These are phyloP conservation scores for Boletales sp. DNA, from an alignment of 768 basidiomycete species.

Conservation along the genomic window DNA sequence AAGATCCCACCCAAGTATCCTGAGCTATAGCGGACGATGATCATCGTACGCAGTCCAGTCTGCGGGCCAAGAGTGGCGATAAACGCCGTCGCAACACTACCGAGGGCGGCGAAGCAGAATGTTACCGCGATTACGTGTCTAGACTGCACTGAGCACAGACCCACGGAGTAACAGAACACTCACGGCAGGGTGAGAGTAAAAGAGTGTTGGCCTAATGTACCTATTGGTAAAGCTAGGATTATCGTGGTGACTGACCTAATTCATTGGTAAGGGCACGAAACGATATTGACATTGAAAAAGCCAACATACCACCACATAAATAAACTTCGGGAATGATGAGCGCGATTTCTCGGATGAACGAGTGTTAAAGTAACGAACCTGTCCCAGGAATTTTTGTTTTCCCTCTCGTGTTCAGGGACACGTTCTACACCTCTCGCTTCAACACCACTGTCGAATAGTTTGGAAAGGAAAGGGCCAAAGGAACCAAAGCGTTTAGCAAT, in stretches of 20 bases:
- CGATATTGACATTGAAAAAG: neutral
- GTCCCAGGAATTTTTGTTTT: conserved; percentile 42
- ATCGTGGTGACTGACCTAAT: conserved; percentile 46
- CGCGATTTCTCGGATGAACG: neutral
- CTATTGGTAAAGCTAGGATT: conserved; percentile 47
- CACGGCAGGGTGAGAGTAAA: conserved; percentile 46
- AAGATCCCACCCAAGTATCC: conserved; percentile 49
- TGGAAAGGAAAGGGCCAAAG: conserved; percentile 31
- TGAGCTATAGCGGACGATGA: conserved; percentile 45
- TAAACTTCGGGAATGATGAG: conserved; percentile 26
- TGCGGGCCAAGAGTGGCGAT: conserved; percentile 52
- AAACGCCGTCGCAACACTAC: conserved; percentile 41
- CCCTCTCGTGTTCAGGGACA: conserved; percentile 47
- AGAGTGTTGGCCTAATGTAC: conserved; percentile 44
- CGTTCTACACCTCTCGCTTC: conserved; percentile 56
- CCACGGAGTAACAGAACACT: conserved; percentile 12
- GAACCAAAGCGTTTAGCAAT: conserved; percentile 30
- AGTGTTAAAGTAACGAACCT: conserved; percentile 29
- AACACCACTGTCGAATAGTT: conserved; percentile 45
- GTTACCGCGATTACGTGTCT: conserved; percentile 45
- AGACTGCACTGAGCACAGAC: neutral
- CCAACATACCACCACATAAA: conserved; percentile 42
- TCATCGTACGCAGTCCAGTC: conserved; percentile 54
- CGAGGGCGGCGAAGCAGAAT: conserved; percentile 44
- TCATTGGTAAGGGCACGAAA: neutral